A percentile compares a stretch with the other conserved stretches of the same genome.
Conservation (phyloP, 345 rosid species). For the Punica granatum region DNA sequence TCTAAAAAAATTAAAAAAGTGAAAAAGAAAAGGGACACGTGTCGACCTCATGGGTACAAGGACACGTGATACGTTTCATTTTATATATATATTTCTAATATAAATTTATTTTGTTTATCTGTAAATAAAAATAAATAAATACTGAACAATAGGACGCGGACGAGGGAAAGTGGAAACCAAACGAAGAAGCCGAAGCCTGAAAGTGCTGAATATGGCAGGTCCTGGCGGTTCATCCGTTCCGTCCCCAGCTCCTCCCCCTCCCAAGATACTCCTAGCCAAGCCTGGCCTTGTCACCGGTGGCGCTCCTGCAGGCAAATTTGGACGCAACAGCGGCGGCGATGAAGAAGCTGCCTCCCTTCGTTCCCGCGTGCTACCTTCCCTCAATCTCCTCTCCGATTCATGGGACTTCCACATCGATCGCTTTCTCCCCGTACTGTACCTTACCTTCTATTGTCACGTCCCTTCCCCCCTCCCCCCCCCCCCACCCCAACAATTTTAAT, state of each 20-base stretch:
- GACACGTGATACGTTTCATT: too few species aligned
- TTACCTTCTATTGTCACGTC: not conserved
- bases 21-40: too few species aligned
- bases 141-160: too few species aligned
- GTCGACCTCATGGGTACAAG: too few species aligned
- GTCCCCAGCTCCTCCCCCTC: conserved; percentile 32
- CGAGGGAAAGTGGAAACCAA: not conserved
- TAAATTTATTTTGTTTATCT: too few species aligned
- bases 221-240: not conserved
- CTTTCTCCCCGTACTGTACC: conserved; percentile 55
- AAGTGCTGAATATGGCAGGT: not conserved
- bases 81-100: too few species aligned
- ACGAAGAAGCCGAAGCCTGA: not conserved
- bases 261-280: conserved; percentile 73
- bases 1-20: too few species aligned
- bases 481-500: too few species aligned
- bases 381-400: conserved; percentile 77
- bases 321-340: conserved; percentile 46
- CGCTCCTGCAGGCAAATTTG: conserved; percentile 44
- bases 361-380: conserved; percentile 64
- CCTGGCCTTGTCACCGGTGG: conserved; percentile 46
- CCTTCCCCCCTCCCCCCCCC: too few species aligned
- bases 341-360: conserved; percentile 48
- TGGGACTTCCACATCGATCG: conserved; percentile 89
- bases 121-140: too few species aligned